Base-by-base conservation (phyloP, 2,329 filamentous ascomycete species). In the Davidsoniella virescens region DNA sequence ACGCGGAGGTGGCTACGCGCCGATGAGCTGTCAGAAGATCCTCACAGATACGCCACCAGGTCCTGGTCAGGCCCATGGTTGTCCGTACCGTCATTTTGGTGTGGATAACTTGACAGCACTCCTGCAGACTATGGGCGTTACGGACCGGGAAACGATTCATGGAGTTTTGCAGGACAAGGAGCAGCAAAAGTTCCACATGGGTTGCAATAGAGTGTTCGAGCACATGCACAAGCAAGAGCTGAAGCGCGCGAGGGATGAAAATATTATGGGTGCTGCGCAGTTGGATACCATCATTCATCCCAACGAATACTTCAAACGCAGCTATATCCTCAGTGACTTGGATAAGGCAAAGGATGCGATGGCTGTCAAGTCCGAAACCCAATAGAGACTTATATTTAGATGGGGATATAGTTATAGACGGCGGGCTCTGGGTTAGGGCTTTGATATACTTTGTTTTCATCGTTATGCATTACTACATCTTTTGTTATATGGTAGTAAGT, bases 241-340 rank as follows among this genome's bases (percentile, higher is more conserved):
- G 52, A 83, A 79, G 61, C 78, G 75, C 59, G 84, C 82, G 54
- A 85, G 82, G 64, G 84, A 88, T 40, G 80, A 87, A 46, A 73
- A 77, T 5, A 70, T 80, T 47, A 82, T 82, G 78, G 79, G 72
- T 10, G 68, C 80, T 5, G 78, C 78, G 14, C 85, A 94, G 62
- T 71, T 94, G 40, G 90, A 96, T 65, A 96, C 90, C 0, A 94
- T 98, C 61, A 81, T 94, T 18, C 92, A 98, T 65, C 92, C 92
- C 9, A 98, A 98, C 63, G 88, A 90, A 56, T 98, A 95, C 66
- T 98, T 96, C 66, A 95, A 94, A 72, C 75, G 90, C 51, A 94
- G 87, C 62, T 96, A 87, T 64, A 60, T 93, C 57, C 68, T 98
- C 54, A 94, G 87, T 70, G 85, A 92, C 62, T 64, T 93, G 23